A percentile compares a stretch with the other conserved stretches of the same genome.
These are phyloP conservation scores for Malassezia vespertilionis DNA, from an alignment of 1,284 basidiomycete species.

Conservation along the genomic window DNA sequence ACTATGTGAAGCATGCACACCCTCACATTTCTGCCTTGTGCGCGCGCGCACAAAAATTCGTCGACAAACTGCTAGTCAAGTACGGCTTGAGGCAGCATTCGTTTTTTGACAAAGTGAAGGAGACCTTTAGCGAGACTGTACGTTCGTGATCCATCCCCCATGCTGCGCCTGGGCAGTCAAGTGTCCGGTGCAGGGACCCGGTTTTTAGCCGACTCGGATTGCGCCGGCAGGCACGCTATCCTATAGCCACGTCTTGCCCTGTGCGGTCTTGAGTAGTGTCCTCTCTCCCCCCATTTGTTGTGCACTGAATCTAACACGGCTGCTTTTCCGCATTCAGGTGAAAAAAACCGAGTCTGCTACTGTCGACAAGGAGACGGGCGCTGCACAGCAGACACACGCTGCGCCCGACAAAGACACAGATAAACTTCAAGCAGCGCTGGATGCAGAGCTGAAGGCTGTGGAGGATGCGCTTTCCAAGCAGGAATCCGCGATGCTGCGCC, in stretches of 20 bases:
- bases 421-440: constrained; percentile 13
- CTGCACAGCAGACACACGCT: constrained; percentile 18
- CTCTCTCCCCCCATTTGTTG: neutral
- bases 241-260: constrained; percentile 4
- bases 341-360: neutral
- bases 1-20: constrained; percentile 18
- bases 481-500: neutral
- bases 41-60: neutral
- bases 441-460: constrained; percentile 3
- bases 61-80: constrained; percentile 12
- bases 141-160: constrained; percentile 1
- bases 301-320: constrained; percentile 3
- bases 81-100: constrained; percentile 9
- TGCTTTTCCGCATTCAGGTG: neutral
- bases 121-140: constrained; percentile 8
- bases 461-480: constrained; percentile 16
- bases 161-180: too few species aligned
- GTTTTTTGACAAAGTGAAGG: constrained; percentile 8
- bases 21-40: constrained; percentile 9
- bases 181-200: neutral
- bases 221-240: neutral
- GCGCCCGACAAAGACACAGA: neutral
- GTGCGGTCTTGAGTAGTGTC: constrained; percentile 5
- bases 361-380: neutral
- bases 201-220: neutral